phyloP scores from a whole-genome alignment of 75 land plant species.

The Selaginella moellendorffii region DNA sequence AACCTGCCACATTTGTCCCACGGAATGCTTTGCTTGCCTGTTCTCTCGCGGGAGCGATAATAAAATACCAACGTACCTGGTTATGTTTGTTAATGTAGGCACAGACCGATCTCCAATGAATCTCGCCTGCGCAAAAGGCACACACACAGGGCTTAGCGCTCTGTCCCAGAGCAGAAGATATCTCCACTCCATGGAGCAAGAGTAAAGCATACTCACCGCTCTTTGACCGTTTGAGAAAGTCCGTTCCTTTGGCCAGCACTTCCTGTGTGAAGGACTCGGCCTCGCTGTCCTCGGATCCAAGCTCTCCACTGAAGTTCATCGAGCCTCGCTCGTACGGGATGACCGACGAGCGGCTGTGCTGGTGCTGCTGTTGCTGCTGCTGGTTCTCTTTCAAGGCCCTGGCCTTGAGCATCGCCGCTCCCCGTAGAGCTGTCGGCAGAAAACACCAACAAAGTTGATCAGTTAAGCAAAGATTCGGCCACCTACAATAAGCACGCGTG shows the following conservation, averaged over 20 bases:
- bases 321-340: conserved; percentile 60
- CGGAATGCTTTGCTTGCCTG: too few relatives aligned
- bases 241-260: conserved; percentile 51
- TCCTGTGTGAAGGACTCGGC: conserved; percentile 52
- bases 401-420: conserved; percentile 76
- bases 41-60: too few relatives aligned
- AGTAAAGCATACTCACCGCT: conserved; percentile 34
- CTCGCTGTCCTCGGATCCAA: conserved; percentile 51
- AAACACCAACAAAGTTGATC: too few relatives aligned
- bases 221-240: conserved; percentile 75
- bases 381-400: conserved; percentile 51
- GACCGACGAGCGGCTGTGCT: conserved; percentile 68
- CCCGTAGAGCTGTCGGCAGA: conserved; percentile 43
- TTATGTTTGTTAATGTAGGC: conserved; percentile 58
- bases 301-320: conserved; percentile 41
- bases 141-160: too few relatives aligned
- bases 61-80: conserved; percentile 29
- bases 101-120: conserved; percentile 87
- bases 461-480: not conserved
- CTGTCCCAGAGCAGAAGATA: too few relatives aligned
- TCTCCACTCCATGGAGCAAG: not conserved
- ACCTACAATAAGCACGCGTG: too few relatives aligned
- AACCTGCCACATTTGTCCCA: conserved; percentile 33
- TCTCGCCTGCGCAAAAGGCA: conserved; percentile 34
- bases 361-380: too few relatives aligned